phyloP scores from a whole-genome alignment of 768 basidiomycete genomes.

The Leucosporidium scottii region DNA sequence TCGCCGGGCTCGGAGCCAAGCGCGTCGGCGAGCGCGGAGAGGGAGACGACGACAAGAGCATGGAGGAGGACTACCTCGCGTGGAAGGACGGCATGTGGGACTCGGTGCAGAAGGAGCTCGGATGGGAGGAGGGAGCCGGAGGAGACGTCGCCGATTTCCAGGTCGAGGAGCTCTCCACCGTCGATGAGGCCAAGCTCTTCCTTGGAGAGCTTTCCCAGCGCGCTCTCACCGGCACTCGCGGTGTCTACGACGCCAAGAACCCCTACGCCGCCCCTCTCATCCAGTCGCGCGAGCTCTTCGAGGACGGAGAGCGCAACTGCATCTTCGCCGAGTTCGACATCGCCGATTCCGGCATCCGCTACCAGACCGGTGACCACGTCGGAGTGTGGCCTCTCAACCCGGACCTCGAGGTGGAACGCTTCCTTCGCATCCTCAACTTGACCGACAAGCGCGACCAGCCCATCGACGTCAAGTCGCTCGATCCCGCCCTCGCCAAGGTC shows the following conservation, averaged over 20 bases:
- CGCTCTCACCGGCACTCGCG: slow-evolving; percentile 84
- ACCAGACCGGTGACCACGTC: slow-evolving; percentile 97
- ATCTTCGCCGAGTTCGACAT: slow-evolving; percentile 90
- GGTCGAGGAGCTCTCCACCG: slow-evolving; percentile 70
- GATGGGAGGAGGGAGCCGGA: slow-evolving; percentile 91
- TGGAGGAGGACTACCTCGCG: slow-evolving; percentile 99
- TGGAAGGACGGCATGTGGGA: slow-evolving; percentile 99
- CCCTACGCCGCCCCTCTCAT: slow-evolving; percentile 81
- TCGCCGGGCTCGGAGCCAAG: slow-evolving; percentile 70
- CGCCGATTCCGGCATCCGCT: slow-evolving; percentile 92
- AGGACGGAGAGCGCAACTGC: slow-evolving; percentile 73
- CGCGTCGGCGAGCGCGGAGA: slow-evolving; percentile 87
- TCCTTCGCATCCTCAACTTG: slow-evolving; percentile 78
- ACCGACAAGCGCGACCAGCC: slow-evolving; percentile 70
- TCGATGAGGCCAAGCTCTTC: slow-evolving; percentile 77
- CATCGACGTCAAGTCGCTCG: slow-evolving; percentile 91
- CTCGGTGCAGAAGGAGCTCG: slow-evolving; percentile 69
- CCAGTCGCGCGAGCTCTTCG: slow-evolving; percentile 74
- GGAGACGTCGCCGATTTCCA: slow-evolving; percentile 90
- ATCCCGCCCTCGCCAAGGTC: slow-evolving; percentile 94
- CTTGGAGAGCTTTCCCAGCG: slow-evolving; percentile 93
- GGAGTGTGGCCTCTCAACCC: slow-evolving; percentile 96
- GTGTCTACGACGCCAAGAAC: slow-evolving; percentile 97
- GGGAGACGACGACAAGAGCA: slow-evolving; percentile 98
- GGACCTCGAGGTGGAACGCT: slow-evolving; percentile 80